Conservation (phyloP, 2,329 filamentous ascomycete species). For the Clonostachys solani region DNA sequence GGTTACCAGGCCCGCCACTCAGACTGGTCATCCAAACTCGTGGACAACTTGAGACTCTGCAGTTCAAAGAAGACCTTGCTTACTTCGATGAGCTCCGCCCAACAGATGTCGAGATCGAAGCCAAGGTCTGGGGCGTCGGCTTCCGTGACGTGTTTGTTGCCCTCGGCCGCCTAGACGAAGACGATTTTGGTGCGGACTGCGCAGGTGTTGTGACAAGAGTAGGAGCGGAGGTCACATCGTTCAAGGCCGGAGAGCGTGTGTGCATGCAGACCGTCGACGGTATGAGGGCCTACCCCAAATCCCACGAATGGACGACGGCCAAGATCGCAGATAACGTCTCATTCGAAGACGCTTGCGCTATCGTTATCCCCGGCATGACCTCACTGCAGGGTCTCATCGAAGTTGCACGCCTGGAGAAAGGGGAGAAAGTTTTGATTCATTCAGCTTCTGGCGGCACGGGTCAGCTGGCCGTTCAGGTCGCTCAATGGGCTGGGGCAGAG, state of each 20-base stretch:
- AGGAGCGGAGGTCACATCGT: constrained; percentile 6
- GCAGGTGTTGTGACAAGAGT: constrained; percentile 1
- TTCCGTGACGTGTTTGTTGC: neutral
- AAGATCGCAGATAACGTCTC: constrained; percentile 6
- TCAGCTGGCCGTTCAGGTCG: constrained; percentile 21
- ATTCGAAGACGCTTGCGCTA: constrained; percentile 17
- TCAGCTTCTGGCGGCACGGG: constrained; percentile 24
- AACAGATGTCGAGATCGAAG: constrained; percentile 2
- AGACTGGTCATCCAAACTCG: neutral
- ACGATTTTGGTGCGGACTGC: neutral
- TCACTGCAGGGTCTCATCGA: neutral
- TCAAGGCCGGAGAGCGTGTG: constrained; percentile 10
- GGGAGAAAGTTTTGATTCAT: constrained; percentile 22
- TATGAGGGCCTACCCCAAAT: constrained; percentile 12
- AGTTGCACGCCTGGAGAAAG: constrained; percentile 15
- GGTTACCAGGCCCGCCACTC: neutral
- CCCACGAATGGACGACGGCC: neutral
- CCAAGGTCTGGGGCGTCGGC: constrained; percentile 1
- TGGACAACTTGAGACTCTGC: neutral
- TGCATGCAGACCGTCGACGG: constrained; percentile 12
- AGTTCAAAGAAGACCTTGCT: neutral
- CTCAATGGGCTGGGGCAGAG: constrained; percentile 15
- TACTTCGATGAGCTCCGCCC: neutral
- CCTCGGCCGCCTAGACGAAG: neutral
- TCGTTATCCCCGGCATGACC: neutral